Base-by-base conservation (phyloP, 495 filamentous ascomycete species). In the Coniosporium apollinis region DNA sequence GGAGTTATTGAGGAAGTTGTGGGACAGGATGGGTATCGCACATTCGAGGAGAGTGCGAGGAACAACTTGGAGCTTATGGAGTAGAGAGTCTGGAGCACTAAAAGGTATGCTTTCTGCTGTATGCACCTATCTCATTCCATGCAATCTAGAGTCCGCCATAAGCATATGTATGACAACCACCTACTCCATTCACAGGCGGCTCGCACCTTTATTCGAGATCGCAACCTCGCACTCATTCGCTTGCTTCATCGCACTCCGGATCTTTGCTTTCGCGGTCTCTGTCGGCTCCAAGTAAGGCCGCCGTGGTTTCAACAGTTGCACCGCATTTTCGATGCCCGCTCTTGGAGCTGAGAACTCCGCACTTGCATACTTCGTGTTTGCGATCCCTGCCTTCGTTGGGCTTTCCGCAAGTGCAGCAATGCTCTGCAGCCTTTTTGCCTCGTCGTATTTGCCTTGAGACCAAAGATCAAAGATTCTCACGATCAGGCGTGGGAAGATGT, bases 341-440 rank as follows among this genome's bases (percentile, higher is more conserved):
- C 50, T 55, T 43, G 55, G 57, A 13, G 66, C 74, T 26, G 67
- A 64, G 32, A 62, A 66, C 17, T 71, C 39, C 4, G 67, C 63
- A 3, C 66, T 68, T 1, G 68, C 76, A 51, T 72, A 79, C 54
- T 80, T 81, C 18, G 70, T 74, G 17, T 61, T 58, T 19, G 71
- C 68, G 48, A 79, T 75, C 3, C 76, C 74, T 28, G 52, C 53
- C 50, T 74, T 74, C 41, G 65, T 62, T 28, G 67, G 61, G 33
- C 61, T 63, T 52, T 80, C 74, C 13, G 62, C 64, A 24, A 59
- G 34, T 5, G 66, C 64, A 2, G 64, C 56, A 31, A 59, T 65
- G 35, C 58, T 54, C 42, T 77, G 74, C 39, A 77, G 43, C 42
- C 52, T 54, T 39, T 76, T 31, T 21, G 74, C 72, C 45, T 75